Evolutionary conservation across 2,329 filamentous ascomycete species (phyloP).

Genomic region (Arthroderma sp.): DNA sequence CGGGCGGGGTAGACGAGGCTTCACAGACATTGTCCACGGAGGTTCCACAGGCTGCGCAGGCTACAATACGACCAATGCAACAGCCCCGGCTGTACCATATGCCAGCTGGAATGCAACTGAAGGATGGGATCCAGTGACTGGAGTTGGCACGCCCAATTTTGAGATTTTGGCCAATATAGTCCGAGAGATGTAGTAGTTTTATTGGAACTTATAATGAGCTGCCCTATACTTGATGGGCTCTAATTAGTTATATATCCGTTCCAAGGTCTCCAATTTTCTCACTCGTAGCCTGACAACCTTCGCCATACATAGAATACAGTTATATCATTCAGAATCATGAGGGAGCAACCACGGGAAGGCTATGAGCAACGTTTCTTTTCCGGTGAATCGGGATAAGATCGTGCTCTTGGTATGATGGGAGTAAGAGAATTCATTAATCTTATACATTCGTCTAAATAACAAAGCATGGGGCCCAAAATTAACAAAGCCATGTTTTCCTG

Average conservation of each 20-base stretch:
- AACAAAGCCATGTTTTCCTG: neutral
- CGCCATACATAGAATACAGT: too few relatives aligned
- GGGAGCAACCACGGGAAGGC: too few relatives aligned
- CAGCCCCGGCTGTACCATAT: slow-evolving; percentile 31
- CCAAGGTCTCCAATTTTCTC: too few relatives aligned
- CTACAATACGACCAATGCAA: slow-evolving; percentile 26
- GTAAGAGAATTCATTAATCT: neutral
- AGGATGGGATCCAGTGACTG: slow-evolving; percentile 42
- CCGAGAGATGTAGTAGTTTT: neutral
- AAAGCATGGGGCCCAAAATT: neutral
- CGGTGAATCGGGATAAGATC: neutral
- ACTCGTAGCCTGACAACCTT: too few relatives aligned
- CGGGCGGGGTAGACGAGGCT: slow-evolving; percentile 30
- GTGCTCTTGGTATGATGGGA: neutral
- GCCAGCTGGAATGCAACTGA: slow-evolving; percentile 41
- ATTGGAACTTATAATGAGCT: neutral
- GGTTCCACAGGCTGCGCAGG: slow-evolving; percentile 37
- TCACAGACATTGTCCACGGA: slow-evolving; percentile 40
- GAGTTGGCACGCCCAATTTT: slow-evolving; percentile 28
- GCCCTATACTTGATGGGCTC: neutral
- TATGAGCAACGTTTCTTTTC: neutral
- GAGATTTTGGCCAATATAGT: slow-evolving; percentile 5
- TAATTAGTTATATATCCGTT: too few relatives aligned
- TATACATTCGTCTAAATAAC: neutral
- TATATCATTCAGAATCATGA: too few relatives aligned